A percentile compares a stretch with the other conserved stretches of the same genome.
phyloP scores from a whole-genome alignment of 352 stramenopile species.

The Pythium plurisporium region DNA sequence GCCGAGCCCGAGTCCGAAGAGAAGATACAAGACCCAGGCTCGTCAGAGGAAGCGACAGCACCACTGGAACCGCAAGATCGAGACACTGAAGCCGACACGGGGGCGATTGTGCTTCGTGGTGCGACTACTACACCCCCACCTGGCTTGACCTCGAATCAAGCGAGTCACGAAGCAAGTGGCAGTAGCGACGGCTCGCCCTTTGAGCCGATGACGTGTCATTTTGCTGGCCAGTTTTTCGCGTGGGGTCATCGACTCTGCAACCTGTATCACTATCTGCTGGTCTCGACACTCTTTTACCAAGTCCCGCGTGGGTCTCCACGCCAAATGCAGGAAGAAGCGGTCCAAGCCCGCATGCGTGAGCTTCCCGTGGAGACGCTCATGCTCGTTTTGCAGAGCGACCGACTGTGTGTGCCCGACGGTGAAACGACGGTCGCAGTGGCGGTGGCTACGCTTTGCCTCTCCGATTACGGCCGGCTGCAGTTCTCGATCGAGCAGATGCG shows the following conservation, averaged over 20 bases:
- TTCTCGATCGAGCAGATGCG: conserved; percentile 37
- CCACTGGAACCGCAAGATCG: conserved; percentile 1
- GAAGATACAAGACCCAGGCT: conserved; percentile 16
- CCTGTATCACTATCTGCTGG: conserved; percentile 62
- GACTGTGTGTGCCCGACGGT: conserved; percentile 45
- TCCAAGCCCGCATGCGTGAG: conserved; percentile 11
- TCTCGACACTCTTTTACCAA: conserved; percentile 60
- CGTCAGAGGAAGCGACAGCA: conserved; percentile 7
- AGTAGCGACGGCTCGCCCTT: conserved; percentile 5
- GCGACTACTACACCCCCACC: neutral
- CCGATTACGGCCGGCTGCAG: conserved; percentile 5
- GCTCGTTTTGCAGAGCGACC: conserved; percentile 55
- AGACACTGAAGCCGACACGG: neutral
- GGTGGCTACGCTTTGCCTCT: conserved; percentile 37
- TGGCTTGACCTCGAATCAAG: neutral
- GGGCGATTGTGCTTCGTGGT: neutral
- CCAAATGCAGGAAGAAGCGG: conserved; percentile 1
- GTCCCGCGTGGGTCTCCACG: conserved; percentile 20
- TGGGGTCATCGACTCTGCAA: conserved; percentile 65
- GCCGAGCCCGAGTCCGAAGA: conserved; percentile 21
- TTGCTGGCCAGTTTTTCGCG: conserved; percentile 34
- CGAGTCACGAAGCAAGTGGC: neutral
- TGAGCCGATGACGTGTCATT: conserved; percentile 23
- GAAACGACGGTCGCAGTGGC: conserved; percentile 45
- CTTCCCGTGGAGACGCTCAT: conserved; percentile 60